Evolutionary conservation across 306 rosid species (phyloP), one percentile per base, ranked within the genome.

Genomic region (Medicago lupulina): DNA sequence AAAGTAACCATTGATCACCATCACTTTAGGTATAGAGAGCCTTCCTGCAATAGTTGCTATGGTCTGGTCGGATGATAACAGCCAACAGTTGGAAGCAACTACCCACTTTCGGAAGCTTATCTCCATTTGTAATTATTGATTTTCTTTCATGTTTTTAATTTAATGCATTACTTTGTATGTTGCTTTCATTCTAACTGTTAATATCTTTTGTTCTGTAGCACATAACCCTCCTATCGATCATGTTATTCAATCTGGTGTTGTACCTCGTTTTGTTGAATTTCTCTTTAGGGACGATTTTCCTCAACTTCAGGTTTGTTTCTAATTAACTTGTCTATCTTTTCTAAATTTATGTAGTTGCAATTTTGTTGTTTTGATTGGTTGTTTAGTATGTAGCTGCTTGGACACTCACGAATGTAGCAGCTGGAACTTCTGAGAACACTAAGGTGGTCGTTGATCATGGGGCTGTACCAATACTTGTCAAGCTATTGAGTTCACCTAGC

Each of bases 371-470:
- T 46, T 50, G 38, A 50, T 38, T 80, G 8, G 50, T 55, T 75
- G 40, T 44, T 44, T 76, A 93, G 98, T 93, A 90, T 70, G 98
- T 89, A 86, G 98, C 98, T 50, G 98, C 98, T 16, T 93, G 98
- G 98, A 96, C 96, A 15, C 95, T 93, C 67, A 93, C 98, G 17
- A 93, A 93, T 83, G 90, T 93, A 68, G 98, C 98, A 2, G 90
- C 96, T 2, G 98, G 96, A 41, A 93, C 98, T 23, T 93, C 98
- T 31, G 96, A 89, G 79, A 90, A 93, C 74, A 93, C 98, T 4
- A 93, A 86, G 87, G 96, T 93, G 67, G 98, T 93, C 39, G 90
- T 93, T 67, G 98, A 93, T 62, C 96, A 93, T 1, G 96, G 98
- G 14, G 98, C 98, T 18, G 98, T 93, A 25, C 96, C 98, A 1